Evolutionary conservation across 768 basidiomycete species (phyloP), one percentile per base, ranked within the genome.

Genomic region (Podaxis sp.): DNA sequence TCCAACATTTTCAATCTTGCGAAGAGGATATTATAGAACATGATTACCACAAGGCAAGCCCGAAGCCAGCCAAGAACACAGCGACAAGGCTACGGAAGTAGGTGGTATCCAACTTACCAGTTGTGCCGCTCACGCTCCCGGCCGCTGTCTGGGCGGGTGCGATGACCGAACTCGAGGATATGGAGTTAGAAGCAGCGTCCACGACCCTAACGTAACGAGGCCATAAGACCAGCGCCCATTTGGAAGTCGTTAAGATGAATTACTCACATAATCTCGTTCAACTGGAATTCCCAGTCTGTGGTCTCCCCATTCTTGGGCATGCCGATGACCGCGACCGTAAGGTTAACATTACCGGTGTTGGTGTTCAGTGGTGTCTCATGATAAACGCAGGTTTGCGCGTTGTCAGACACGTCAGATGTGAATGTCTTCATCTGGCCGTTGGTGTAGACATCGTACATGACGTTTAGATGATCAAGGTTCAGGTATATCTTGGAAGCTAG

Each of bases 231-330:
- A 24, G 11, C 6, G 13, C 8, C 33, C 29, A 22, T 7, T 7
- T 4, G 5, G 4, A 41, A 56, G 8, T 6, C 19, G 8, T 8
- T n/a, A 29, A 24, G 9, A 55, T 40, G 2, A n/a, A 15, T 17
- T 9, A 46, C 59, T 60, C 22, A 60, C 59, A 41, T 24, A 43
- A 60, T 24, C 15, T 60, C 59, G 17, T 60, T 60, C 40, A 60
- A 19, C 38, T 60, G 59, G 60, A 61, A 61, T 8, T n/a, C 24
- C 53, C 53, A 61, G 8, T 49, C 53, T 61, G 53, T 61, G n/a
- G 19, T 9, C 3, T 37, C 51, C n/a, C 22, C 25, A 33, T 25
- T 46, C 27, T 12, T 9, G 17, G 33, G 19, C 6, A 17, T 9
- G 17, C 60, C 60, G 38, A 55, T n/a, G 40, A 61, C 41, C 13